phyloP scores from a whole-genome alignment of 2,329 filamentous ascomycete species.

The Stagonosporopsis tanaceti region DNA sequence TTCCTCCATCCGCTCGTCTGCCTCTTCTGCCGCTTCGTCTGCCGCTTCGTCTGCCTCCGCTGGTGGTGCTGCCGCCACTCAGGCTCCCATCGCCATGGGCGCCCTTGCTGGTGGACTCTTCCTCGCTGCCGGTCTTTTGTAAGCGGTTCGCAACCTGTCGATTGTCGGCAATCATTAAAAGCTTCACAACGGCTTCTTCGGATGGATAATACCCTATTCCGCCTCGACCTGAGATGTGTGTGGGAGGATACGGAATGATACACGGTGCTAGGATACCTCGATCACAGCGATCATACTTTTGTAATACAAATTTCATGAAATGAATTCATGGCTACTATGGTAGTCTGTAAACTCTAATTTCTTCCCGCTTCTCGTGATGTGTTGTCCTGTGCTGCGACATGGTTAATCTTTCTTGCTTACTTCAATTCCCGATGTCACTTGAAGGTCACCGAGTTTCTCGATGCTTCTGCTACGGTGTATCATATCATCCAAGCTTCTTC shows the following conservation, averaged over 20 bases:
- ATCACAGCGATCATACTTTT: constrained; percentile 21
- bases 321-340: constrained; percentile 12
- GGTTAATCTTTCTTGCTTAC: no score
- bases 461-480: neutral
- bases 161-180: constrained; percentile 16
- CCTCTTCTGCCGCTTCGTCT: constrained; percentile 8
- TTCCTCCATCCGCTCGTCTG: constrained; percentile 11
- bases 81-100: constrained; percentile 42
- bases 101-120: constrained; percentile 43
- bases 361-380: neutral
- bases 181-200: constrained; percentile 10
- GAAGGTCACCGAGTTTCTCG: neutral
- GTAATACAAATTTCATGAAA: constrained; percentile 21
- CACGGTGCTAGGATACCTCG: constrained; percentile 21
- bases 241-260: constrained; percentile 9
- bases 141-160: constrained; percentile 15
- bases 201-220: constrained; percentile 17
- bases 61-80: constrained; percentile 31
- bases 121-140: constrained; percentile 45
- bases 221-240: constrained; percentile 7
- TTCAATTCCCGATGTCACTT: no score
- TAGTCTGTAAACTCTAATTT: constrained; percentile 11
- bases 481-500: neutral
- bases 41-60: constrained; percentile 21
- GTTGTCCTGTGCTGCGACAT: neutral